phyloP scores from a whole-genome alignment of 2,329 filamentous ascomycete species.

The Rugonectria rugulosa region DNA sequence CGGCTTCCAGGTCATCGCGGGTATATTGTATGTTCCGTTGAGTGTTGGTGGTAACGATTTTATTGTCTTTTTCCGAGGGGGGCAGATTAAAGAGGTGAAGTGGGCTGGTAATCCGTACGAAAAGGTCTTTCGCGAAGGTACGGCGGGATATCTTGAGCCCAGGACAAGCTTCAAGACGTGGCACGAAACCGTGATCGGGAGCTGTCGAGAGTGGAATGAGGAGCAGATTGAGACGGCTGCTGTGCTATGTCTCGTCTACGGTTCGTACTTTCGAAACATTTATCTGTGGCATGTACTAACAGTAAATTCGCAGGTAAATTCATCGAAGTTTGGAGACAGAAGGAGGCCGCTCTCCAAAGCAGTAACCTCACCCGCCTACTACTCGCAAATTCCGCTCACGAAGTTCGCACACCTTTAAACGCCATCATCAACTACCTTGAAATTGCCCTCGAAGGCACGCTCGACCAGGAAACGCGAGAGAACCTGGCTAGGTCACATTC shows the following conservation, averaged over 20 bases:
- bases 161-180: constrained; percentile 81
- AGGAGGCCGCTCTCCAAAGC: constrained; percentile 82
- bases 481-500: constrained; percentile 87
- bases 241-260: constrained; percentile 86
- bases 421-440: constrained; percentile 96
- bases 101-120: constrained; percentile 91
- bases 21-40: constrained; percentile 81
- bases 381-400: constrained; percentile 88
- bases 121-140: constrained; percentile 76
- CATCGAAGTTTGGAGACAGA: constrained; percentile 92
- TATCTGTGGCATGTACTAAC: background rate
- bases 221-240: constrained; percentile 90
- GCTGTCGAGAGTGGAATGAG: constrained; percentile 87
- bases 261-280: constrained; percentile 51
- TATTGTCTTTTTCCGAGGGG: constrained; percentile 88
- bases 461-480: constrained; percentile 85
- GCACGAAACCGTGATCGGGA: constrained; percentile 82
- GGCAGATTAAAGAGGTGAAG: constrained; percentile 77
- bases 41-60: constrained; percentile 81
- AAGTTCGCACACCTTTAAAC: constrained; percentile 89
- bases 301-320: constrained; percentile 63
- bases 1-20: constrained; percentile 80
- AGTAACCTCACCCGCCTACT: constrained; percentile 82
- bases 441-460: constrained; percentile 81
- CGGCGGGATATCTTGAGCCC: constrained; percentile 77